These are phyloP conservation scores for Saturnispora sanitii DNA, from an alignment of 805 yeast genomes.

Conservation along the genomic window DNA sequence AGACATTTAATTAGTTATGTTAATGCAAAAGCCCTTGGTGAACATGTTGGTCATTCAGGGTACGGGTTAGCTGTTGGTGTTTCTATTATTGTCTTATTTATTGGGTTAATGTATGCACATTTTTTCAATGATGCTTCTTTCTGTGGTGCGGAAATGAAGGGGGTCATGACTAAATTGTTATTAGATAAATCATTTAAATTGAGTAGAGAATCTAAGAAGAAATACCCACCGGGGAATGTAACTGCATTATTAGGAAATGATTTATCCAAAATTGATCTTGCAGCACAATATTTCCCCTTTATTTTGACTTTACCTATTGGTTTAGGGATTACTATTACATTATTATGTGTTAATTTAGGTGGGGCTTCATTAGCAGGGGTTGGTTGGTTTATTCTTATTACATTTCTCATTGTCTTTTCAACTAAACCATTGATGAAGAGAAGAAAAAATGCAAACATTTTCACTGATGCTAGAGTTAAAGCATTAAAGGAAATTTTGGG, in stretches of 20 bases:
- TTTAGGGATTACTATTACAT: constrained; percentile 49
- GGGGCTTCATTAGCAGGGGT: constrained; percentile 65
- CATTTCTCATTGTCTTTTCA: constrained; percentile 34
- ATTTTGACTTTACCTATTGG: constrained; percentile 56
- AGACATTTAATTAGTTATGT: constrained; percentile 57
- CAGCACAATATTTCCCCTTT: constrained; percentile 59
- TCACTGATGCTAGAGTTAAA: constrained; percentile 70
- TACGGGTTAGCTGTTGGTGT: constrained; percentile 71
- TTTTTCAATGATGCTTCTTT: constrained; percentile 51
- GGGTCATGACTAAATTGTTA: constrained; percentile 60
- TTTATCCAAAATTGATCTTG: constrained; percentile 69
- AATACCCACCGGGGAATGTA: constrained; percentile 58
- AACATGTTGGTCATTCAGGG: constrained; percentile 43
- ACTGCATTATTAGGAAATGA: constrained; percentile 79
- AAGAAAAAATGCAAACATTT: constrained; percentile 48
- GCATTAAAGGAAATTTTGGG: constrained; percentile 69
- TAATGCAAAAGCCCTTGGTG: constrained; percentile 37
- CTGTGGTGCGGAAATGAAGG: constrained; percentile 63
- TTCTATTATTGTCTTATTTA: constrained; percentile 40
- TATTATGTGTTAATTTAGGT: constrained; percentile 61
- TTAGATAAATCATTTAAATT: constrained; percentile 58
- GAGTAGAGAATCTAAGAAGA: constrained; percentile 45
- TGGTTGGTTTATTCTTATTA: constrained; percentile 43
- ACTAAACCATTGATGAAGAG: constrained; percentile 44
- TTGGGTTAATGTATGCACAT: constrained; percentile 47